Conservation (phyloP, 164 flowering plant genomes). For the Protea cynaroides region DNA sequence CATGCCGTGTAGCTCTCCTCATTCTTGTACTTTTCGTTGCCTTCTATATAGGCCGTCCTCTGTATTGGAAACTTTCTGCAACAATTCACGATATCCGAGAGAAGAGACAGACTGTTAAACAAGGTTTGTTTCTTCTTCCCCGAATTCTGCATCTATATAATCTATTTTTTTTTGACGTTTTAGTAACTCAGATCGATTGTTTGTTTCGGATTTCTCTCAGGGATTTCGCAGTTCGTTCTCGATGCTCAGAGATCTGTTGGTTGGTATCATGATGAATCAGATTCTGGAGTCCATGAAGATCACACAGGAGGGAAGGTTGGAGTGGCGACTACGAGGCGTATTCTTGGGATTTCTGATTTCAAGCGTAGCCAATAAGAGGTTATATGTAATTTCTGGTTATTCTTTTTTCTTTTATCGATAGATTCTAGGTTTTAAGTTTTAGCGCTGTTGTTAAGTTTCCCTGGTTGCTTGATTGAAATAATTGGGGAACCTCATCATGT, state of each 20-base stretch:
- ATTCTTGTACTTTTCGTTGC: slow-evolving; percentile 30
- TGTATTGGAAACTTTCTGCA: slow-evolving; percentile 89
- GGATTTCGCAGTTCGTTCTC: slow-evolving; percentile 51
- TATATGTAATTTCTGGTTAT: background rate
- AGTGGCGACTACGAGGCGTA: slow-evolving; percentile 8
- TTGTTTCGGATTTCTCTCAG: slow-evolving; percentile 23
- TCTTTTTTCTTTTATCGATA: too few relatives aligned
- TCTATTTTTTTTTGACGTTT: background rate
- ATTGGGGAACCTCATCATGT: background rate
- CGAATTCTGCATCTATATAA: slow-evolving; percentile 11
- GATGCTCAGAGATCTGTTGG: slow-evolving; percentile 76
- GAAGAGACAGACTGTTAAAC: slow-evolving; percentile 56
- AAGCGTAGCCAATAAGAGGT: slow-evolving; percentile 6
- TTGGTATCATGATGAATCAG: slow-evolving; percentile 66
- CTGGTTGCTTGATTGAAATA: too few relatives aligned
- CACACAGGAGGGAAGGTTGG: slow-evolving; percentile 5
- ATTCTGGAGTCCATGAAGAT: slow-evolving; percentile 30
- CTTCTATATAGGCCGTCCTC: slow-evolving; percentile 80
- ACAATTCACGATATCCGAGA: slow-evolving; percentile 75
- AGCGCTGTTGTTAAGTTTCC: background rate
- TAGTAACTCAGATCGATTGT: background rate
- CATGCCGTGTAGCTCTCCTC: slow-evolving; percentile 35
- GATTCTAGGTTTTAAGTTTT: too few relatives aligned
- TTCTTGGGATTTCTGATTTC: slow-evolving; percentile 9
- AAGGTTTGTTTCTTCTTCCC: slow-evolving; percentile 33